Evolutionary conservation across 345 rosid species (phyloP), one percentile per base, ranked within the genome.

Genomic region (Eucalyptus viminalis): DNA sequence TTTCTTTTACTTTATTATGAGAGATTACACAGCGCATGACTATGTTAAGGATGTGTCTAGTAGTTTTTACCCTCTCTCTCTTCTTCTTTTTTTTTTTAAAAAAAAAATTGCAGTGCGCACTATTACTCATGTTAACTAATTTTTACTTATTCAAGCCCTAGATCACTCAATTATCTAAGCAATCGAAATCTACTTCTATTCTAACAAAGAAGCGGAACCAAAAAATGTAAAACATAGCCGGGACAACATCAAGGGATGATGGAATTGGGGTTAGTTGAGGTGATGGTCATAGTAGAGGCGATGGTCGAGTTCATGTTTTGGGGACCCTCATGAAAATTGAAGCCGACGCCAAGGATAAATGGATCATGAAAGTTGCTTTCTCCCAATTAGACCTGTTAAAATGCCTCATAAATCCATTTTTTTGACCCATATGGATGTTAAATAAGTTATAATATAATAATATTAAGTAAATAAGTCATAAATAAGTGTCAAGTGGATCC

Each of bases 171-270:
- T 65, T 67, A 3, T 67, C 43, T 67, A 31, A n/a, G n/a, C n/a
- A n/a, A n/a, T 67, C 24, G 3, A 67, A 67, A 31, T 31, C 43
- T 31, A 69, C 24, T 69, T 8, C 0, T 31, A 31, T 69, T 16
- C 43, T 16, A 69, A 16, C 22, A 31, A 16, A 67, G 43, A 31
- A 69, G 43, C 1, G 24, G 24, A 17, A 17, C 37, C 14, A 2
- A n/a, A 65, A n/a, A n/a, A 4, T 7, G 76, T 65, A n/a, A 65
- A 65, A n/a, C 5, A 65, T 31, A n/a, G 1, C 16, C 1, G 11
- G 21, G 5, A n/a, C n/a, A n/a, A n/a, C 11, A 65, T 4, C 0
- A 8, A 1, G 76, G 3, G 76, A 0, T 4, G 37, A 14, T 15
- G 76, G 10, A 65, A 7, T n/a, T 3, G 76, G 31, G 76, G 11